A percentile compares a stretch with the other conserved stretches of the same genome.
phyloP scores from a whole-genome alignment of 805 yeast species.

The Metschnikowia reukaufii region DNA sequence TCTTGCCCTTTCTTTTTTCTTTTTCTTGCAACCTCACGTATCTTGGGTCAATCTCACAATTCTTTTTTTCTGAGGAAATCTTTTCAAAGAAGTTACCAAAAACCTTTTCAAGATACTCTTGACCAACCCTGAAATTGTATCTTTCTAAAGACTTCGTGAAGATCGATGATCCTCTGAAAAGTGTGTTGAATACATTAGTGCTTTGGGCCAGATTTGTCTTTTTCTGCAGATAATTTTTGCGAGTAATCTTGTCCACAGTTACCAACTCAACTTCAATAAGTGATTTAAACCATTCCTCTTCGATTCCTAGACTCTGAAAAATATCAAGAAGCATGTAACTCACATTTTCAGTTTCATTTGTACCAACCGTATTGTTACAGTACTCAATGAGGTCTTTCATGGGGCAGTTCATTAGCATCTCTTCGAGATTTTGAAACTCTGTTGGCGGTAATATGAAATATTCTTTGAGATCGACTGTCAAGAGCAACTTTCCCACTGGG shows the following conservation, averaged over 20 bases:
- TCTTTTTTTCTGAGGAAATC: constrained; percentile 49
- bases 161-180: constrained; percentile 84
- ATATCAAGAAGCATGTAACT: constrained; percentile 67
- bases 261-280: constrained; percentile 67
- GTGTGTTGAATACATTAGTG: constrained; percentile 52
- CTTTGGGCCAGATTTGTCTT: constrained; percentile 28
- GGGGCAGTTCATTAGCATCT: constrained; percentile 54
- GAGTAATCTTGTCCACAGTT: constrained; percentile 44
- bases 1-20: constrained; percentile 26
- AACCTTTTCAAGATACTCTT: constrained; percentile 69
- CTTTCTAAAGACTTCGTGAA: constrained; percentile 79
- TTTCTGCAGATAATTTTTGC: constrained; percentile 41
- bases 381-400: constrained; percentile 53
- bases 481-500: constrained; percentile 57
- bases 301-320: constrained; percentile 67
- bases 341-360: constrained; percentile 50
- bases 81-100: constrained; percentile 67
- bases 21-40: constrained; percentile 43
- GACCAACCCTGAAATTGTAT: constrained; percentile 74
- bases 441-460: constrained; percentile 59
- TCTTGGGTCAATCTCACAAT: constrained; percentile 81
- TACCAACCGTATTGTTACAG: constrained; percentile 39
- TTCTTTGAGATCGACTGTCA: constrained; percentile 51
- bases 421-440: constrained; percentile 62
- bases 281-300: constrained; percentile 70